Evolutionary conservation across 2,329 filamentous ascomycete species (phyloP), one percentile per base, ranked within the genome.

Genomic region (Aphanoascus verrucosus): DNA sequence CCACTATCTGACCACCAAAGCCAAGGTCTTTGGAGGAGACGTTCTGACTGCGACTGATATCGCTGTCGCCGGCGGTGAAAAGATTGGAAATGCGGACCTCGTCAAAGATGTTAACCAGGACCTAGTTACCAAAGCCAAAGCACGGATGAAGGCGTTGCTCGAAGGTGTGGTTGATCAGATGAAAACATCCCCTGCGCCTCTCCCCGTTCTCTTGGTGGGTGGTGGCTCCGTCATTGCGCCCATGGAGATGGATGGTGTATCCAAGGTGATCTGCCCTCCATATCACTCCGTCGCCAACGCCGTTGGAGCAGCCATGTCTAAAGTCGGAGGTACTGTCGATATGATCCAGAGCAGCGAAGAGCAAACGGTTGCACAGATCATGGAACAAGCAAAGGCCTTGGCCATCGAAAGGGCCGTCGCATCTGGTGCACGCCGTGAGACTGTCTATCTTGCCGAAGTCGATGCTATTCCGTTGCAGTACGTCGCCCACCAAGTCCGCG

Each of bases 211-310:
- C 0, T 68, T 81, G 1, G 78, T 81, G 1, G 79, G 78, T 1
- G 79, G 79, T 5, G 78, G 79, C 7, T 72, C 75, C 1, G 65
- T 80, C 0, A 65, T 80, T 0, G 73, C 75, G 1, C 70, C 74
- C 0, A 65, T 72, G 2, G 60, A 67, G 0, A 65, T 81, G 12
- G 64, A 67, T 0, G 77, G 76, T 0, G 77, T 78, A 0, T 70
- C 70, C 11, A 67, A 74, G 56, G 70, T 77, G 47, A 73, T 76
- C 11, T 65, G 70, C 5, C 78, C 78, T 1, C 69, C 72, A 1
- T 76, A 72, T 48, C 69, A 76, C 23, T 76, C 75, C 44, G 77
- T 76, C 1, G 78, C 78, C 5, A 82, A 81, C 61, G 78, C 79
- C 0, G 74, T 82, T 1, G 79, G 79, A 9, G 78, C 79, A 0